Conservation (phyloP, 805 yeast genomes). For the Zygosaccharomyces gambellarensis region DNA sequence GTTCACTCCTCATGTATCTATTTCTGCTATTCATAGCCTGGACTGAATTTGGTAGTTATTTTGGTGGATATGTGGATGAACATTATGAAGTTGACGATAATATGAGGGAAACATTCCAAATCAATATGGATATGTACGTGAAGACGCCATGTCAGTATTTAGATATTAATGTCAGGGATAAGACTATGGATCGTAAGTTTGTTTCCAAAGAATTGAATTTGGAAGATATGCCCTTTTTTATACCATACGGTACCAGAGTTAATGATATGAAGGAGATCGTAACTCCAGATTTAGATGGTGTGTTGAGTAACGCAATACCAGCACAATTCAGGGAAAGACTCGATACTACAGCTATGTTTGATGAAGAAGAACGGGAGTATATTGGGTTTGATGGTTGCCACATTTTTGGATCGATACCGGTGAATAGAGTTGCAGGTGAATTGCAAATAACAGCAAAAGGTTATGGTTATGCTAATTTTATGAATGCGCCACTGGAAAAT, state of each 20-base stretch:
- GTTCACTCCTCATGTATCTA: slow-evolving; percentile 60
- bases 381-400: slow-evolving; percentile 59
- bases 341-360: slow-evolving; percentile 35
- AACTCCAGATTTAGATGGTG: slow-evolving; percentile 62
- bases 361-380: slow-evolving; percentile 15
- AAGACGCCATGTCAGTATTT: slow-evolving; percentile 78
- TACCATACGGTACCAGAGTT: slow-evolving; percentile 46
- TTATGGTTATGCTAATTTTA: slow-evolving; percentile 47
- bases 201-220: slow-evolving; percentile 72
- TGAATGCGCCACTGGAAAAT: slow-evolving; percentile 43
- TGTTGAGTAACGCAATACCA: slow-evolving; percentile 58
- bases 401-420: slow-evolving; percentile 75
- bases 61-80: slow-evolving; percentile 77
- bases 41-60: slow-evolving; percentile 77
- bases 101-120: slow-evolving; percentile 51
- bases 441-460: slow-evolving; percentile 81
- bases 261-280: slow-evolving; percentile 43
- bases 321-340: slow-evolving; percentile 55
- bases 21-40: slow-evolving; percentile 65
- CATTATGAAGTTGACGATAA: slow-evolving; percentile 69
- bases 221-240: slow-evolving; percentile 55
- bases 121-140: slow-evolving; percentile 76
- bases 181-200: slow-evolving; percentile 68
- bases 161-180: slow-evolving; percentile 72
- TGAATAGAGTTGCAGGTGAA: slow-evolving; percentile 80